Percentiles rank a stretch among this genome's conserved stretches.
phyloP scores from a whole-genome alignment of 768 basidiomycete species.

The Panaeolus cyanescens region DNA sequence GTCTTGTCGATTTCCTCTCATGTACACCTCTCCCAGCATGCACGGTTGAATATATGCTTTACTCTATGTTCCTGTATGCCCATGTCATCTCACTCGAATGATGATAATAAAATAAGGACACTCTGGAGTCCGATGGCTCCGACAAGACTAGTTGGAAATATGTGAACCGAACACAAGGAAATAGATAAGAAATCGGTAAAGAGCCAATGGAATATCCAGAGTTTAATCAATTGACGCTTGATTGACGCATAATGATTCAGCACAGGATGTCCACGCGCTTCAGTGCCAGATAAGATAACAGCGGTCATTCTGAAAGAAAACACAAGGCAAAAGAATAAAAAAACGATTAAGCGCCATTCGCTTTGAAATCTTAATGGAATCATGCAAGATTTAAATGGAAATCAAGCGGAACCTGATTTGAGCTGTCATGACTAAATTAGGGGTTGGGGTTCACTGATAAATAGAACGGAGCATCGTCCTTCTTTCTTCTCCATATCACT shows the following conservation, averaged over 20 bases:
- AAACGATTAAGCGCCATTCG: background rate
- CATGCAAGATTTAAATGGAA: background rate
- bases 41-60: constrained; percentile 24
- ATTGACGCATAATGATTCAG: too few species aligned
- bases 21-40: constrained; percentile 11
- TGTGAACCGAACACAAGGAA: background rate
- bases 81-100: constrained; percentile 18
- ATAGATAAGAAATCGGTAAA: background rate
- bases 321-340: too few species aligned
- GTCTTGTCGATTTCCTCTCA: constrained; percentile 12
- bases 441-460: constrained; percentile 6
- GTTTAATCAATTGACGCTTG: too few species aligned
- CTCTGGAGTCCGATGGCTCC: background rate
- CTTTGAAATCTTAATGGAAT: background rate
- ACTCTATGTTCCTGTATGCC: constrained; percentile 24
- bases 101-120: constrained; percentile 3
- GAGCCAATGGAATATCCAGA: too few species aligned
- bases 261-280: too few species aligned
- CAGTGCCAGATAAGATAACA: too few species aligned
- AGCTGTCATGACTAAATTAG: constrained; percentile 7
- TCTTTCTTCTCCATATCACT: background rate
- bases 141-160: background rate
- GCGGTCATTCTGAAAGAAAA: background rate
- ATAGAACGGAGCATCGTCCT: constrained; percentile 13
- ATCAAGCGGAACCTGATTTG: background rate